Conservation (phyloP, 768 basidiomycete species). For the Phallus indusiatus region DNA sequence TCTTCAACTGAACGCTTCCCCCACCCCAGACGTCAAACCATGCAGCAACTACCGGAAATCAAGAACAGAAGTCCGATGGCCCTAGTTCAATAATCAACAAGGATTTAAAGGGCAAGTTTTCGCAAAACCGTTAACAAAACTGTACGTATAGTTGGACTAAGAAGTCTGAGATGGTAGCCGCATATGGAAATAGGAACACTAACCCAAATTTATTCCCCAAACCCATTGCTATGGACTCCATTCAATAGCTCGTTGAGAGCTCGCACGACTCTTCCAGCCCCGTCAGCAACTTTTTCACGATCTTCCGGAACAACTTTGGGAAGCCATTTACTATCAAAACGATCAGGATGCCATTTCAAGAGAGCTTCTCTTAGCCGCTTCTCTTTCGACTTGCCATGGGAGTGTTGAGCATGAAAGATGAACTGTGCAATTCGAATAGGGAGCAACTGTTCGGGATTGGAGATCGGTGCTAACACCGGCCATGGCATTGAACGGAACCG, state of each 20-base stretch:
- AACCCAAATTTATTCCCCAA: not conserved
- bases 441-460: constrained; percentile 38
- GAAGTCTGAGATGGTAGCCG: not conserved
- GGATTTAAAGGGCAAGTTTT: not conserved
- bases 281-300: constrained; percentile 56
- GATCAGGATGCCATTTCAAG: constrained; percentile 74
- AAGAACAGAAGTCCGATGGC: no score
- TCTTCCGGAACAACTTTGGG: constrained; percentile 55
- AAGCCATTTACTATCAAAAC: constrained; percentile 63
- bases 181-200: not conserved
- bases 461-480: constrained; percentile 45
- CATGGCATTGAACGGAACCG: constrained; percentile 62
- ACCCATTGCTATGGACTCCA: constrained; percentile 3
- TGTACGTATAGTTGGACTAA: no score
- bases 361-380: constrained; percentile 72
- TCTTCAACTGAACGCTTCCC: not conserved
- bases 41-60: no score
- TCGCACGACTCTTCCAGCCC: constrained; percentile 64
- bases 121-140: not conserved
- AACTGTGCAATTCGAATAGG: constrained; percentile 47
- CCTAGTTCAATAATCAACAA: not conserved
- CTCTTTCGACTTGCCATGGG: constrained; percentile 45
- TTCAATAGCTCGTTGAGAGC: constrained; percentile 61
- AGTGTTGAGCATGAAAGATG: constrained; percentile 58
- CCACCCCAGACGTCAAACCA: no score